Conservation (phyloP, 2,329 filamentous ascomycete species). For the Trichoderma afroharzianum region DNA sequence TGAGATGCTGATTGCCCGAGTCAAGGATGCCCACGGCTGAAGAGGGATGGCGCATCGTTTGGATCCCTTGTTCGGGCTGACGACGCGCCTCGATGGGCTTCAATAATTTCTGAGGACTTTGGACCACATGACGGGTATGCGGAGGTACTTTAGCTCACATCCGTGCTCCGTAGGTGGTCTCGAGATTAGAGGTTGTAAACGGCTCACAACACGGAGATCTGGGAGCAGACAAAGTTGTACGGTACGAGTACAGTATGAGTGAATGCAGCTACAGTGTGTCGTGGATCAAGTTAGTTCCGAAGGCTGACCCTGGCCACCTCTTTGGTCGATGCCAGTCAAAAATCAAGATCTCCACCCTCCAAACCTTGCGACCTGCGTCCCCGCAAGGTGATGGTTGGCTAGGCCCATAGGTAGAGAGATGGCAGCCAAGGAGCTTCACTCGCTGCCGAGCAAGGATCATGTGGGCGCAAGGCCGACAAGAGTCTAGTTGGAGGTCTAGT, state of each 20-base stretch:
- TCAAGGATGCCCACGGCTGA: background rate
- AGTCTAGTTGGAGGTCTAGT: too few species aligned
- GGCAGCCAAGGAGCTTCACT: background rate
- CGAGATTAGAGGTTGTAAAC: background rate
- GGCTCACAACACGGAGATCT: background rate
- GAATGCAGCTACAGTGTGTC: background rate
- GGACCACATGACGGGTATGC: background rate
- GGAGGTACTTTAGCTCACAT: background rate
- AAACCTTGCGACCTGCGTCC: background rate
- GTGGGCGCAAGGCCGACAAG: background rate
- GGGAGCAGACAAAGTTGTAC: background rate
- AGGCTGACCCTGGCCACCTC: background rate
- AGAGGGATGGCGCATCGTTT: background rate
- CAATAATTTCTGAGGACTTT: background rate
- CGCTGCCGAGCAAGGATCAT: background rate
- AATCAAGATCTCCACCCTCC: conserved; percentile 31
- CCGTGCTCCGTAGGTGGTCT: background rate
- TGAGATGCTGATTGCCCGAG: background rate
- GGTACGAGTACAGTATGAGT: background rate
- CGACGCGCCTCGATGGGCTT: background rate
- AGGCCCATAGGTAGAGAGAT: background rate
- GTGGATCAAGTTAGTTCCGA: conserved; percentile 19
- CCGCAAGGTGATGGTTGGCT: background rate
- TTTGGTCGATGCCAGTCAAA: conserved; percentile 33
- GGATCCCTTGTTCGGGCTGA: background rate